Evolutionary conservation across 208 protist genomes (phyloP).

Genomic region (Leishmania braziliensis): DNA sequence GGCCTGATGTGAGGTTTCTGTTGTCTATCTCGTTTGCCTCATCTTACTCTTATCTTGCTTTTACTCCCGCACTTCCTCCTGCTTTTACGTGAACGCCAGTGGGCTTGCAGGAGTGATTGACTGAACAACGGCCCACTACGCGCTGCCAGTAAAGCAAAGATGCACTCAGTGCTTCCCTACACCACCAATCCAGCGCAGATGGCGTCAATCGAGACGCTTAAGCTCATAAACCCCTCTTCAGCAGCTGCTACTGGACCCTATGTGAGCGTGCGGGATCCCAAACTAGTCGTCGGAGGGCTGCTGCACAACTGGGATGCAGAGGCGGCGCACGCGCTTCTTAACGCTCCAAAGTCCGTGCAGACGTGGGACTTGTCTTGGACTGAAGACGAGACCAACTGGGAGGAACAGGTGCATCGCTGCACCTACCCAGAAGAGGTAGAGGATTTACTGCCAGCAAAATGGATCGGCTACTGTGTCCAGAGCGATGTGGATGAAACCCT

Average conservation of each 20-base stretch:
- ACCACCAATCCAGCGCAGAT: slow-evolving; percentile 84
- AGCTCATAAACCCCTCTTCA: slow-evolving; percentile 75
- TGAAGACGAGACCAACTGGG: slow-evolving; percentile 79
- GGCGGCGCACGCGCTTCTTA: slow-evolving; percentile 62
- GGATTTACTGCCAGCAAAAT: slow-evolving; percentile 81
- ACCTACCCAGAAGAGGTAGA: slow-evolving; percentile 87
- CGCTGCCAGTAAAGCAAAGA: slow-evolving; percentile 9
- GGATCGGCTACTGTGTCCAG: slow-evolving; percentile 85
- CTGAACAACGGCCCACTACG: not conserved
- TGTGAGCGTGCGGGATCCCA: slow-evolving; percentile 56
- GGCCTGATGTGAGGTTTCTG: not conserved
- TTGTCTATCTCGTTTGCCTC: not conserved
- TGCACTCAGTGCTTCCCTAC: slow-evolving; percentile 88
- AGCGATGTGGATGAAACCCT: slow-evolving; percentile 87
- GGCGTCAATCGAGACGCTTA: slow-evolving; percentile 73
- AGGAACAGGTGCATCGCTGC: slow-evolving; percentile 72
- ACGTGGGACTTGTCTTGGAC: slow-evolving; percentile 87
- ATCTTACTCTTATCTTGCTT: not conserved
- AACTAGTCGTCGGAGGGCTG: slow-evolving; percentile 71
- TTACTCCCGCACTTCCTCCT: not conserved
- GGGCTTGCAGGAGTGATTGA: not conserved
- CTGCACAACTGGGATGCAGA: slow-evolving; percentile 86
- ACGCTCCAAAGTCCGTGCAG: slow-evolving; percentile 52
- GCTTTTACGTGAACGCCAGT: not conserved
- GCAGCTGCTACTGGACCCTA: slow-evolving; percentile 66